These are phyloP conservation scores for Penicillium sp. DNA, from an alignment of 2,329 filamentous ascomycete species.

Conservation along the genomic window DNA sequence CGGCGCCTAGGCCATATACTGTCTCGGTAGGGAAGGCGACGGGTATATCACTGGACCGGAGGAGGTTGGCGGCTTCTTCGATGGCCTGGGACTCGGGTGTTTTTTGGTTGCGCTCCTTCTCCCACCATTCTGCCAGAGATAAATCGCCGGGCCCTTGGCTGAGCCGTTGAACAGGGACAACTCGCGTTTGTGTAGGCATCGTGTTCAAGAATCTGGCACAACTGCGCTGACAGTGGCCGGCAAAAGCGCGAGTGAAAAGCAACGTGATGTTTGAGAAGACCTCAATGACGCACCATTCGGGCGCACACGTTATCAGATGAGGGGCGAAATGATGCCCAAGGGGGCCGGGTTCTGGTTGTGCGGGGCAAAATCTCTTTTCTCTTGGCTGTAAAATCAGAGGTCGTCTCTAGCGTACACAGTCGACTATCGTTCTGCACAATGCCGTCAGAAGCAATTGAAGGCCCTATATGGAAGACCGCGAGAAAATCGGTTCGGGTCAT, in stretches of 20 bases:
- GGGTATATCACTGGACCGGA: constrained; percentile 67
- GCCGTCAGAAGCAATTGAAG: constrained; percentile 7
- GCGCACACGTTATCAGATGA: constrained; percentile 17
- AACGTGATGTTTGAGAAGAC: constrained; percentile 26
- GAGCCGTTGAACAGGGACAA: constrained; percentile 41
- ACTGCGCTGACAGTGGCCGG: constrained; percentile 34
- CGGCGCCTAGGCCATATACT: constrained; percentile 94
- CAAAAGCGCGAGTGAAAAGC: constrained; percentile 29
- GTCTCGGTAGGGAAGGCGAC: constrained; percentile 98
- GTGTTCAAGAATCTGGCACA: constrained; percentile 25
- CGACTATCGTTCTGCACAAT: constrained; percentile 15
- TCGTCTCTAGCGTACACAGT: constrained; percentile 10
- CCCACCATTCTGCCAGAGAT: constrained; percentile 43
- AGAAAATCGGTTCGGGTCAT: constrained; percentile 16
- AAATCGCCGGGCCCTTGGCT: constrained; percentile 35
- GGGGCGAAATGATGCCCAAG: constrained; percentile 16
- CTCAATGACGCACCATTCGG: constrained; percentile 22
- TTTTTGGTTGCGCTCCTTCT: constrained; percentile 33
- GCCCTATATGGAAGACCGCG: constrained; percentile 12
- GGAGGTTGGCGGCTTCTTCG: constrained; percentile 63
- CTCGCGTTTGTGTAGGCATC: constrained; percentile 33
- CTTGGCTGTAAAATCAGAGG: background rate
- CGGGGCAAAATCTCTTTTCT: background rate
- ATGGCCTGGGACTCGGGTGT: constrained; percentile 55
- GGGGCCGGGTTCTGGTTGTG: constrained; percentile 8